Percentiles rank a stretch among this genome's conserved stretches.
phyloP scores from a whole-genome alignment of 1,139 yeast genomes.

The Nakaseomyces uthaithaninus region DNA sequence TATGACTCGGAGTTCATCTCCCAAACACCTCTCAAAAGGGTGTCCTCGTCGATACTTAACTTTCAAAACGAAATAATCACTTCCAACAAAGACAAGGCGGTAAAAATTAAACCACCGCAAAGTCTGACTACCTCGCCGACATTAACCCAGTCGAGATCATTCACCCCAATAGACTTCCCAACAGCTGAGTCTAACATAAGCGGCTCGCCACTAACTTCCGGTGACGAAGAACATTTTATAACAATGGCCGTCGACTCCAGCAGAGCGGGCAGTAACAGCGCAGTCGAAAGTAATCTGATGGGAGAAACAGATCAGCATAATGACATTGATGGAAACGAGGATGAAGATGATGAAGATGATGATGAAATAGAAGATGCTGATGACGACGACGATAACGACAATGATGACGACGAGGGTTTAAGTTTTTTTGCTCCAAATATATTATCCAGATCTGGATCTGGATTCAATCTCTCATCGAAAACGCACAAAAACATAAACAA shows the following conservation, averaged over 20 bases:
- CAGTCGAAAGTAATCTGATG: not conserved
- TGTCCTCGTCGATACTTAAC: slow-evolving; percentile 27
- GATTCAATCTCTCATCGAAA: slow-evolving; percentile 12
- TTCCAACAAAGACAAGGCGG: slow-evolving; percentile 30
- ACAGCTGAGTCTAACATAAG: not conserved
- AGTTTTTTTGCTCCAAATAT: slow-evolving; percentile 30
- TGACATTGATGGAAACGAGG: slow-evolving; percentile 9
- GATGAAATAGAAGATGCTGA: slow-evolving; percentile 22
- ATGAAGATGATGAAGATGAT: slow-evolving; percentile 17
- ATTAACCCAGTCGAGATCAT: slow-evolving; percentile 17
- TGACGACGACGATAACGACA: slow-evolving; percentile 19
- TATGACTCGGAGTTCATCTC: slow-evolving; percentile 15
- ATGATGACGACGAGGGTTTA: slow-evolving; percentile 27
- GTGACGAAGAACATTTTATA: not conserved
- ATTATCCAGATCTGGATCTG: slow-evolving; percentile 26
- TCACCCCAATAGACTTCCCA: slow-evolving; percentile 18
- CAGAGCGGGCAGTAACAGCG: too few relatives aligned
- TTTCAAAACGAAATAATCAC: slow-evolving; percentile 28
- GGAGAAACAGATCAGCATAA: not conserved
- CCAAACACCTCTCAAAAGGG: slow-evolving; percentile 24
- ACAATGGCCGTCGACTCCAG: too few relatives aligned
- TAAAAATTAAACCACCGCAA: slow-evolving; percentile 12
- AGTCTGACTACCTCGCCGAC: slow-evolving; percentile 4
- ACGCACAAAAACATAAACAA: slow-evolving; percentile 7
- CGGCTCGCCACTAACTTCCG: not conserved